phyloP scores from a whole-genome alignment of 2,329 filamentous ascomycete genomes.

The Aspergillus quadricinctus region DNA sequence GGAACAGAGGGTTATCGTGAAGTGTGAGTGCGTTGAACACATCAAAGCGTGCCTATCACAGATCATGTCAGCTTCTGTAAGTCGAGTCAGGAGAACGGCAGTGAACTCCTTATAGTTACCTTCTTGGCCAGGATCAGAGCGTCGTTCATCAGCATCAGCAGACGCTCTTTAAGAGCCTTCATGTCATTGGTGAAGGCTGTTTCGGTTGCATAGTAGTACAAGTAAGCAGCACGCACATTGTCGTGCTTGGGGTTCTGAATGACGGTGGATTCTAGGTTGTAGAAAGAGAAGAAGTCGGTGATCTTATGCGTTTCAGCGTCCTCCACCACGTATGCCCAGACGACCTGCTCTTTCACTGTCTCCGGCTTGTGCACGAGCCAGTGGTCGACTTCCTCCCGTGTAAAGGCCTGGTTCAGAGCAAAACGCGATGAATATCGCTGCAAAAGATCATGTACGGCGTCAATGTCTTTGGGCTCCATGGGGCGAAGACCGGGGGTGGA shows the following conservation, averaged over 20 bases:
- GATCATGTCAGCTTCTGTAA: slow-evolving; percentile 5
- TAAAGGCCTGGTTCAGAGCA: slow-evolving; percentile 79
- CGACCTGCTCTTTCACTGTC: slow-evolving; percentile 68
- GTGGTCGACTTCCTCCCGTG: slow-evolving; percentile 75
- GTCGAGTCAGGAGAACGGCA: not conserved
- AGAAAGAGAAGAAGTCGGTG: slow-evolving; percentile 97
- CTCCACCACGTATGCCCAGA: slow-evolving; percentile 92
- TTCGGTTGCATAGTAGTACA: slow-evolving; percentile 95
- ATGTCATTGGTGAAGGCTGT: slow-evolving; percentile 58
- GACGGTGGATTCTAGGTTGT: slow-evolving; percentile 87
- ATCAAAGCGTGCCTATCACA: slow-evolving; percentile 66
- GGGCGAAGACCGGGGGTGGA: slow-evolving; percentile 69
- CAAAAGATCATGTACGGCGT: slow-evolving; percentile 69
- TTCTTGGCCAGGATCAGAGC: slow-evolving; percentile 83
- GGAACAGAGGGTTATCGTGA: slow-evolving; percentile 89
- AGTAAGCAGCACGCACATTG: slow-evolving; percentile 81
- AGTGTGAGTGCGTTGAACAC: slow-evolving; percentile 95
- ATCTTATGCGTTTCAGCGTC: slow-evolving; percentile 68
- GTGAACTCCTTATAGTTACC: slow-evolving; percentile 32
- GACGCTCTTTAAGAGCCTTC: slow-evolving; percentile 66
- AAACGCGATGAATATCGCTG: slow-evolving; percentile 74
- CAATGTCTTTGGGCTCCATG: slow-evolving; percentile 75
- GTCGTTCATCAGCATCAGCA: slow-evolving; percentile 78
- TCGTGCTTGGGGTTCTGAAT: slow-evolving; percentile 76
- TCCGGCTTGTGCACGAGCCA: slow-evolving; percentile 74